Conservation (phyloP, 148 eudicot genomes). For the Cornus florida region DNA sequence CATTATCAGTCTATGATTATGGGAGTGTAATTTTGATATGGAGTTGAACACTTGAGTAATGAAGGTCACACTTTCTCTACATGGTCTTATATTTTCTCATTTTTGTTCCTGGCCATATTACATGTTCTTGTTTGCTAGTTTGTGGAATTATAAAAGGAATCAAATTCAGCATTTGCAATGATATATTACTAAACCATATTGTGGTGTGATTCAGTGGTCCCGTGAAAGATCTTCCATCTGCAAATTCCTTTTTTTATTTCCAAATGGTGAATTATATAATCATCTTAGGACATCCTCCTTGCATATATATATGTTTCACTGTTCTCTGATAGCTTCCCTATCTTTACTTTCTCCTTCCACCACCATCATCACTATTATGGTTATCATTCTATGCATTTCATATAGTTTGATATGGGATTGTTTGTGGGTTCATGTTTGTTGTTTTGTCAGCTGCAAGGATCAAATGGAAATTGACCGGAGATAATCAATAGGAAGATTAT, state of each 20-base stretch:
- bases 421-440: neutral
- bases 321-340: neutral
- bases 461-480: neutral
- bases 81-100: neutral
- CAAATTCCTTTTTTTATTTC: neutral
- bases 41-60: neutral
- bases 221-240: conserved; percentile 10
- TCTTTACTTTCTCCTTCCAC: neutral
- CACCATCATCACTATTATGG: neutral
- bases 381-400: neutral
- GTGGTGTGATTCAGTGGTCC: neutral
- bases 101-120: neutral
- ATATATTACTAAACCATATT: neutral
- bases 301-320: neutral
- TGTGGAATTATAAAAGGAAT: conserved; percentile 8
- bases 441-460: neutral
- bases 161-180: neutral
- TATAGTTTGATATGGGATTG: neutral
- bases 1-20: neutral
- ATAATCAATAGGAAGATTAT: neutral
- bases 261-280: neutral
- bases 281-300: neutral
- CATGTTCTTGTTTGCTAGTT: conserved; percentile 5
- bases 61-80: neutral
- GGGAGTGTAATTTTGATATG: neutral